Base-by-base conservation (phyloP, 805 yeast genomes). In the Tetrapisispora pingtungensis region DNA sequence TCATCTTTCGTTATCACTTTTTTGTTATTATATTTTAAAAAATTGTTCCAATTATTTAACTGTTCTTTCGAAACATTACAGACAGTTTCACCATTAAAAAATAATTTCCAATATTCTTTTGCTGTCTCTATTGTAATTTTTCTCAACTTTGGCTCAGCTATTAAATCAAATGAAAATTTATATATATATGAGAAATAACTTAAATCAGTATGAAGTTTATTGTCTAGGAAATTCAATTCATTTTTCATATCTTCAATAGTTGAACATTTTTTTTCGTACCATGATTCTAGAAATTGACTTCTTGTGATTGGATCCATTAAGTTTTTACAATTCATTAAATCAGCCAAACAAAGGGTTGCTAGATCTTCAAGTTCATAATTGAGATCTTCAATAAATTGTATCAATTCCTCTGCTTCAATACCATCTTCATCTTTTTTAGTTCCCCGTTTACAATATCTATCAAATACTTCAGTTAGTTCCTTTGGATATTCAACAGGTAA, bases 331-430 rank as follows among this genome's bases (percentile, higher is more conserved):
- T 77, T 74, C 40, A 90, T 66, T 41, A 81, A 71, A 54, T 77
- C 80, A 0, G 93, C 86, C 10, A 90, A 59, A 0, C 84, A 78
- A 36, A 90, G 67, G 3, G 86, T 81, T 6, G 69, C 73, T 8
- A 77, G 69, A 56, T 89, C 88, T 52, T 90, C 97, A 0, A 88
- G 81, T 13, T 77, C 77, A 33, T 81, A 69, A 0, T 75, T 79
- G 39, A 90, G 64, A 53, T 81, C 95, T 14, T 69, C 70, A 19
- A 90, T 66, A 53, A 80, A 85, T 33, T 57, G 51, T 10, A 89
- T 60, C 0, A 96, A 82, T 0, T 96, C 96, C 46, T 86, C 93
- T 10, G 84, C 70, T 22, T 80, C 90, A 33, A 88, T 84, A 1
- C 58, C 62, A 13, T 59, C 57, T 14, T 22, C 62, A 14, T 60